phyloP scores from a whole-genome alignment of 2,329 filamentous ascomycete species.

The Sporothrix globosa region DNA sequence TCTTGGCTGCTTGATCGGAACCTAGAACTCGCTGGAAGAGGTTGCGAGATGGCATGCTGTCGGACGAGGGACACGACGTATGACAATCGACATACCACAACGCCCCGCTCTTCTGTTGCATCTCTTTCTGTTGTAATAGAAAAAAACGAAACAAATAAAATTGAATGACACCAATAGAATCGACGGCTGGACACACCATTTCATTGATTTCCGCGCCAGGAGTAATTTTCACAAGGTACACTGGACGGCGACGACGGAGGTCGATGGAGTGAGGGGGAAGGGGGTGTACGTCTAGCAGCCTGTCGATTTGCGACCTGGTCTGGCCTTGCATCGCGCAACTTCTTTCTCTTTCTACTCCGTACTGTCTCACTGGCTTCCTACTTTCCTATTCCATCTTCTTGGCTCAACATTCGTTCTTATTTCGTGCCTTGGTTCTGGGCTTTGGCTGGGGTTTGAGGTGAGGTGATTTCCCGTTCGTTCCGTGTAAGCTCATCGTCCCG shows the following conservation, averaged over 20 bases:
- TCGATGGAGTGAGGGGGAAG: neutral
- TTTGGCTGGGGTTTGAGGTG: neutral
- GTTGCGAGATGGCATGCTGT: neutral
- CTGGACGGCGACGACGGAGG: neutral
- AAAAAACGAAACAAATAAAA: too few species aligned
- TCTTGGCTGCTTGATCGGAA: constrained; percentile 6
- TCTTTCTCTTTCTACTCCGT: neutral
- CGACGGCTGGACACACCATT: neutral
- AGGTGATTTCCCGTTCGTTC: neutral
- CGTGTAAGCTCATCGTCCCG: too few species aligned
- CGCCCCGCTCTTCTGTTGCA: neutral
- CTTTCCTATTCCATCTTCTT: neutral
- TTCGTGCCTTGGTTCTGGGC: neutral
- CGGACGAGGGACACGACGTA: neutral
- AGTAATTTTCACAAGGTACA: neutral
- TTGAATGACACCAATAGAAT: neutral
- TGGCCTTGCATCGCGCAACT: too few species aligned
- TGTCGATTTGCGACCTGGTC: neutral
- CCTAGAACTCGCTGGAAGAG: neutral
- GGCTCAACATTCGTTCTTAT: constrained; percentile 1
- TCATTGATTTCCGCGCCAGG: neutral
- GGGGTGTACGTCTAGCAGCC: constrained; percentile 19
- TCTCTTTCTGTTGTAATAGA: neutral
- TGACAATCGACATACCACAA: constrained; percentile 1
- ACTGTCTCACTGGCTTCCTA: neutral